Evolutionary conservation across 2,329 filamentous ascomycete genomes (phyloP).

Genomic region (Sporothrix mexicana): DNA sequence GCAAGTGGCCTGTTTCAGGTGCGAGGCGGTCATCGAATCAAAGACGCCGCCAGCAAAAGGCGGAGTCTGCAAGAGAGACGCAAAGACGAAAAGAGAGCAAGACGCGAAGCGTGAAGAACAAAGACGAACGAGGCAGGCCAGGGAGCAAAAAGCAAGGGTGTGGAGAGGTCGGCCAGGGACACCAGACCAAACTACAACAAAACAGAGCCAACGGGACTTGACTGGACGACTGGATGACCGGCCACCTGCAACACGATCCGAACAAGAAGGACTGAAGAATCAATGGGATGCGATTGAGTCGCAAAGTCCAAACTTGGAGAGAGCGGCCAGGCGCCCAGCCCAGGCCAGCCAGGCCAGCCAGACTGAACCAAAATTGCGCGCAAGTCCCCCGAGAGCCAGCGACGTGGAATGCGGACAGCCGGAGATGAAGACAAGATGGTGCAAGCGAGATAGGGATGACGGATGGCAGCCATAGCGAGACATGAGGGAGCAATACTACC

Average conservation of each 20-base stretch:
- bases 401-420: conserved; percentile 26
- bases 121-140: conserved; percentile 17
- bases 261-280: too few species aligned
- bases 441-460: conserved; percentile 7
- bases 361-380: neutral
- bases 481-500: conserved; percentile 9
- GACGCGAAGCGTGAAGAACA: neutral
- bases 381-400: conserved; percentile 6
- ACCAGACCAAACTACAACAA: neutral
- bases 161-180: neutral
- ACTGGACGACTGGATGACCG: neutral
- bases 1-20: conserved; percentile 34
- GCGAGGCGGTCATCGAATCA: conserved; percentile 31
- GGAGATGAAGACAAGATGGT: neutral
- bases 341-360: conserved; percentile 9
- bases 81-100: neutral
- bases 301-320: neutral
- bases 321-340: conserved; percentile 11
- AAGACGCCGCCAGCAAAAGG: conserved; percentile 19
- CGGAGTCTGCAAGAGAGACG: neutral
- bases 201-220: neutral
- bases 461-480: neutral
- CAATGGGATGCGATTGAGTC: neutral
- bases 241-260: neutral
- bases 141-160: conserved; percentile 4